Evolutionary conservation across 805 yeast species (phyloP).

Genomic region (Metschnikowia lochheadii): DNA sequence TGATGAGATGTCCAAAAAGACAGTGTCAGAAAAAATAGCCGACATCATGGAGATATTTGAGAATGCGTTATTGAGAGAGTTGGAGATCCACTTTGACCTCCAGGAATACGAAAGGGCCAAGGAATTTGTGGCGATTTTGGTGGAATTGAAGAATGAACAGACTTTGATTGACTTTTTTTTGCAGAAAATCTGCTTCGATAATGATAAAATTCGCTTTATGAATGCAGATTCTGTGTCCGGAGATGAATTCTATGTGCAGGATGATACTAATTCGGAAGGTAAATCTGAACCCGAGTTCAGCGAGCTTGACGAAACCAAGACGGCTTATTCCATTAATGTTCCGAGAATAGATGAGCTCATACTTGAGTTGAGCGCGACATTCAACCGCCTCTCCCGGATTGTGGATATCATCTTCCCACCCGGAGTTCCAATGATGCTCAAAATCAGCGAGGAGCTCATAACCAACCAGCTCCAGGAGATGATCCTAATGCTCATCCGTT

Average conservation of each 20-base stretch:
- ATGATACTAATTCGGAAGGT: neutral
- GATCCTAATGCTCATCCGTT: slow-evolving; percentile 24
- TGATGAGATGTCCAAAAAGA: slow-evolving; percentile 25
- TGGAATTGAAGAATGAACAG: slow-evolving; percentile 37
- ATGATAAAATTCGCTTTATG: slow-evolving; percentile 28
- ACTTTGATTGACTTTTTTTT: slow-evolving; percentile 42
- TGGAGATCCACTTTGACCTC: slow-evolving; percentile 53
- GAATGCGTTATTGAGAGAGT: slow-evolving; percentile 63
- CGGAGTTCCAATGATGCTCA: slow-evolving; percentile 43
- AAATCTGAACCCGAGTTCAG: neutral
- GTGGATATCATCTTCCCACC: slow-evolving; percentile 45
- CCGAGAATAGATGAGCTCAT: slow-evolving; percentile 23
- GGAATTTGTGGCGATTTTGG: slow-evolving; percentile 32
- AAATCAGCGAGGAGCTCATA: slow-evolving; percentile 45
- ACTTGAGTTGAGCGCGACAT: slow-evolving; percentile 26
- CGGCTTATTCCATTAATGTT: slow-evolving; percentile 9
- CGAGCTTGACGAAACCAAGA: neutral
- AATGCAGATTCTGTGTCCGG: slow-evolving; percentile 26
- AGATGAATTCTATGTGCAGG: slow-evolving; percentile 21
- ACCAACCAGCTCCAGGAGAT: slow-evolving; percentile 37
- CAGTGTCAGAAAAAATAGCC: slow-evolving; percentile 41
- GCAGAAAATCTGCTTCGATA: slow-evolving; percentile 40
- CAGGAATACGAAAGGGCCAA: slow-evolving; percentile 40
- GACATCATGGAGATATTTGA: slow-evolving; percentile 65
- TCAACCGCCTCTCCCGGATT: slow-evolving; percentile 35